Base-by-base conservation (phyloP, 1,284 basidiomycete genomes). In the Fomitopsis betulina region DNA sequence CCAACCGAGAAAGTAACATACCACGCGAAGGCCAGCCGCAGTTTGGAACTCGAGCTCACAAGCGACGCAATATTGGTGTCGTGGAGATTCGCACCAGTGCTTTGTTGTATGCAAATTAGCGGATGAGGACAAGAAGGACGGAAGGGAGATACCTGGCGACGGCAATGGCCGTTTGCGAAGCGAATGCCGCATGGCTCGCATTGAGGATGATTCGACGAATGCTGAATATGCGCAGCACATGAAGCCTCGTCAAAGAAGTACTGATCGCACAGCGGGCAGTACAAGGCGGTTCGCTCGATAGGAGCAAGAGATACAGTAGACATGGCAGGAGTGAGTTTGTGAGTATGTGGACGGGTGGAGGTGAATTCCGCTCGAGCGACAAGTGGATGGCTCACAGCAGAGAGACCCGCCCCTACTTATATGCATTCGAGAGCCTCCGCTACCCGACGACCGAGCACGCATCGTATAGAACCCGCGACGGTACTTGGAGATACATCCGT, bases 191-290 rank as follows among this genome's bases (percentile, higher is more conserved):
- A 70, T 5, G 60, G 59, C 10, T 65, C 60, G 60, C 68, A 69
- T 42, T 56, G 51, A 3, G 68, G 70, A 53, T 69, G 70, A 53
- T 66, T 68, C n/a, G 42, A 37, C 6, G 68, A 61, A 25, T 53
- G 35, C 43, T 65, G 66, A 12, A 71, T 59, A 47, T 71, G 70
- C 43, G 58, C 50, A 10, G 64, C 60, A 13, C 68, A 65, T 1
- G 66, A 63, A 25, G 63, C 63, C 10, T 63, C 52, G 21, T 58
- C 56, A 25, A 61, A 61, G 58, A 71, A 71, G 60, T 70, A 68
- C 43, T 58, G 57, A 57, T 71, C 70, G 60, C 70, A 71, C 25
- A 70, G 54, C 49, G 68, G 62, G 61, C 70, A 71, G 61, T 71
- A 71, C 33, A 58, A 56, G 56, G 63, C 53, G 37, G 57, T 49